Base-by-base conservation (phyloP, 768 basidiomycete species). In the Tremella yokohamensis region DNA sequence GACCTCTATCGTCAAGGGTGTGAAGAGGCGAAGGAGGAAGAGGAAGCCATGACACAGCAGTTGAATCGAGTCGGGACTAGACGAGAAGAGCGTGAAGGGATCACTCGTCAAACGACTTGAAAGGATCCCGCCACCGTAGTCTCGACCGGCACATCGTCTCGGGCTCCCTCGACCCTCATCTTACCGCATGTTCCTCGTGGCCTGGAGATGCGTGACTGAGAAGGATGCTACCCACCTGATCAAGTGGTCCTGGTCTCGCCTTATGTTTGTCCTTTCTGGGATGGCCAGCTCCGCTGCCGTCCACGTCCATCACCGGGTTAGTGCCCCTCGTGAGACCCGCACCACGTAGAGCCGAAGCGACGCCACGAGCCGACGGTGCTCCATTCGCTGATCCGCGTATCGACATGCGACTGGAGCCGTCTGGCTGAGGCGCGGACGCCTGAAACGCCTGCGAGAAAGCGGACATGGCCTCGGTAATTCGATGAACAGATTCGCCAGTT, bases 371-470 rank as follows among this genome's bases (percentile, higher is more conserved):
- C 40, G 44, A 37, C 15, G 61, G 66, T 22, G 38, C 57, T 16
- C 55, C 53, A 40, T 37, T 22, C 1, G 66, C 64, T 29, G 61
- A 40, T 4, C 70, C 70, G 22, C 70, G 50, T 22, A 72, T 69
- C 20, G 67, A 65, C 1, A 69, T 25, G n/a, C 45, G 9, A 38
- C 38, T n/a, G 7, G 42, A 37, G 57, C 52, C 26, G 22, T 20
- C 18, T 11, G 34, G 22, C 26, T 49, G 53, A n/a, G 53, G 16
- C 13, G 45, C 12, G 16, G 53, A 54, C 52, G 45, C 22, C 45
- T 61, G 52, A 65, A 70, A 61, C 39, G 69, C 69, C 38, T 64
- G 62, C 47, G 64, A 65, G 45, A 70, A 70, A 22, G 62, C 58
- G 8, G 68, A 58, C 53, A 62, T 62, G 38, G 16, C 52, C 38